These are phyloP conservation scores for Cystobasidium slooffiae DNA, from an alignment of 1,284 basidiomycete species.

Conservation along the genomic window DNA sequence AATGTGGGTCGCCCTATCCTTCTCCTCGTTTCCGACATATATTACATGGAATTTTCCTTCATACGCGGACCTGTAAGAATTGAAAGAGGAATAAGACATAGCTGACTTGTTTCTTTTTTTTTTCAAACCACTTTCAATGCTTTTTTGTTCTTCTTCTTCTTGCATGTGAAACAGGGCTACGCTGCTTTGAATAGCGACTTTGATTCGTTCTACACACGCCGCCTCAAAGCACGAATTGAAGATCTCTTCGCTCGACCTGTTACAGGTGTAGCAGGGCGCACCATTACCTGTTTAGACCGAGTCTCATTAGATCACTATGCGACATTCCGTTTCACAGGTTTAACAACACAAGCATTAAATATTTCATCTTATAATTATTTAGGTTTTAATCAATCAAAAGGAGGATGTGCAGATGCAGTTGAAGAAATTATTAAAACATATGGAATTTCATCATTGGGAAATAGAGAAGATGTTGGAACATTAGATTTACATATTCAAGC, in stretches of 20 bases:
- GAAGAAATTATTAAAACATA: conserved; percentile 78
- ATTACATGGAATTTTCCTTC: not conserved
- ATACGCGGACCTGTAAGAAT: not conserved
- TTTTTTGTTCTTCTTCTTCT: not conserved
- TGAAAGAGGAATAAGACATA: not conserved
- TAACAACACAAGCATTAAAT: conserved; percentile 83
- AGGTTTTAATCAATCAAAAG: conserved; percentile 92
- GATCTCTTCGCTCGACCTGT: conserved; percentile 94
- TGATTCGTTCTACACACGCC: conserved; percentile 97
- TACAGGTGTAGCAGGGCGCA: conserved; percentile 93
- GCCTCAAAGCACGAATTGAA: conserved; percentile 90
- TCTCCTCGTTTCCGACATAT: not conserved
- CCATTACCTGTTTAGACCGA: conserved; percentile 85
- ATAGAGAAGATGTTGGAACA: conserved; percentile 80
- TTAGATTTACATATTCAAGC: conserved; percentile 80
- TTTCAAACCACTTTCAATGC: not conserved
- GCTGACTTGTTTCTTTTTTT: no score
- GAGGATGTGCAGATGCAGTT: conserved; percentile 91
- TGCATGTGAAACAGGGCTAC: conserved; percentile 69
- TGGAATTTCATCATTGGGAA: conserved; percentile 76
- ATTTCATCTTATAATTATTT: conserved; percentile 99
- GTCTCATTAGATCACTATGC: conserved; percentile 79
- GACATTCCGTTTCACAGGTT: conserved; percentile 75
- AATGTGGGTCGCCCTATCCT: conserved; percentile 65
- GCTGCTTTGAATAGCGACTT: conserved; percentile 97